Conservation (phyloP, 352 stramenopile species). For the Pythium biforme region DNA sequence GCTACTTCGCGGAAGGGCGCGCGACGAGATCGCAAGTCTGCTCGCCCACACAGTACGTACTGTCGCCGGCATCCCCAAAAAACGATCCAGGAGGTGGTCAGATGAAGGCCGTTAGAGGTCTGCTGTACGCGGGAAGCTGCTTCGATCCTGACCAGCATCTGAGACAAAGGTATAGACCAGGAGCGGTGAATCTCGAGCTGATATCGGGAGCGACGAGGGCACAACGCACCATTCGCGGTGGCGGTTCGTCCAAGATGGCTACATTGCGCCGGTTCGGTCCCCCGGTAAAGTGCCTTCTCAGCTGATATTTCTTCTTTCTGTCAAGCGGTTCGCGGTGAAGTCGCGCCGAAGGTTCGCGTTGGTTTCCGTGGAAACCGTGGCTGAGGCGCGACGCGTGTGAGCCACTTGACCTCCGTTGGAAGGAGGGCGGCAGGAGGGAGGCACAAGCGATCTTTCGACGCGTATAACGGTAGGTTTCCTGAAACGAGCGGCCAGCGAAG, state of each 20-base stretch:
- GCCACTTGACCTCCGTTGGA: neutral
- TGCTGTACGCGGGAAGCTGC: neutral
- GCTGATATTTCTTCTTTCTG: neutral
- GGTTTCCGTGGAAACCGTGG: neutral
- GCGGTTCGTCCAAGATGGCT: neutral
- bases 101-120: neutral
- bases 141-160: neutral
- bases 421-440: neutral
- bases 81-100: neutral
- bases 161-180: neutral
- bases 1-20: neutral
- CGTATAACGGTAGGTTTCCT: neutral
- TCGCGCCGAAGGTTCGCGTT: neutral
- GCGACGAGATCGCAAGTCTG: neutral
- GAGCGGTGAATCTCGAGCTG: neutral
- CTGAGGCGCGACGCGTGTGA: too few species aligned
- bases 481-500: neutral
- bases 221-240: neutral
- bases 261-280: neutral
- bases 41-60: neutral
- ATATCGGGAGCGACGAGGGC: neutral
- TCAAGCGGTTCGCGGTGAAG: neutral
- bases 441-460: neutral
- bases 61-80: too few species aligned
- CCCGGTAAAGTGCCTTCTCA: neutral